phyloP scores from a whole-genome alignment of 2,329 filamentous ascomycete species.

The Fusarium cyanostomum region DNA sequence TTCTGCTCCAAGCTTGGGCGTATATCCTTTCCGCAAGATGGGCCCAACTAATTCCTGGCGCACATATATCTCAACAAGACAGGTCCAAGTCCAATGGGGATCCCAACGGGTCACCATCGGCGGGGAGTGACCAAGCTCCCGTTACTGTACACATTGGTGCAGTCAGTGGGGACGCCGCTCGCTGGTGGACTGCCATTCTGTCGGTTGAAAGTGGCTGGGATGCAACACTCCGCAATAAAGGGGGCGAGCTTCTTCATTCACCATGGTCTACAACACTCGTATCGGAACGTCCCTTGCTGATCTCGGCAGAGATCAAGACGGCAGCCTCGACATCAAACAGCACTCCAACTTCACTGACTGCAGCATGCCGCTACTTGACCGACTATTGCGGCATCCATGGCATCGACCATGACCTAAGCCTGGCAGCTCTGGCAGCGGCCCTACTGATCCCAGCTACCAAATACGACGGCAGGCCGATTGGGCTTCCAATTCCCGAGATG shows the following conservation, averaged over 20 bases:
- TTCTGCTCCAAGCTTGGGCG: slow-evolving; percentile 15
- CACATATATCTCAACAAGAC: not conserved
- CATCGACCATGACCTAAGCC: slow-evolving; percentile 35
- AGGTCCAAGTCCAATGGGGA: not conserved
- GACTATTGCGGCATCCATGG: slow-evolving; percentile 42
- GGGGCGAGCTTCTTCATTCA: slow-evolving; percentile 27
- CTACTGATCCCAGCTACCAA: slow-evolving; percentile 43
- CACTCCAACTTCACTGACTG: slow-evolving; percentile 13
- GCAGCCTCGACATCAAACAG: not conserved
- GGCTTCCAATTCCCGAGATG: slow-evolving; percentile 6
- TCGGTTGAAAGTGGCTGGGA: slow-evolving; percentile 39
- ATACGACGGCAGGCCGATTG: slow-evolving; percentile 34
- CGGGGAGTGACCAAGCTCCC: not conserved
- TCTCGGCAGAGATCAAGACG: not conserved
- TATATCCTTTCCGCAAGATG: slow-evolving; percentile 10
- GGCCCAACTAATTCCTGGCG: slow-evolving; percentile 5
- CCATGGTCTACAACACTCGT: slow-evolving; percentile 17
- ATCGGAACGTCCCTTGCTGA: not conserved
- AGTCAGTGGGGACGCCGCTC: slow-evolving; percentile 38
- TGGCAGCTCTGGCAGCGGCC: slow-evolving; percentile 43
- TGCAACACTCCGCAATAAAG: slow-evolving; percentile 30
- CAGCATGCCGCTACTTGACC: slow-evolving; percentile 39
- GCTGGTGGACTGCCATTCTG: slow-evolving; percentile 46
- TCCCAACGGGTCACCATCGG: not conserved
- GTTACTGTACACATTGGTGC: slow-evolving; percentile 35